phyloP scores from a whole-genome alignment of 306 rosid genomes.

The Glycyrrhiza uralensis region DNA sequence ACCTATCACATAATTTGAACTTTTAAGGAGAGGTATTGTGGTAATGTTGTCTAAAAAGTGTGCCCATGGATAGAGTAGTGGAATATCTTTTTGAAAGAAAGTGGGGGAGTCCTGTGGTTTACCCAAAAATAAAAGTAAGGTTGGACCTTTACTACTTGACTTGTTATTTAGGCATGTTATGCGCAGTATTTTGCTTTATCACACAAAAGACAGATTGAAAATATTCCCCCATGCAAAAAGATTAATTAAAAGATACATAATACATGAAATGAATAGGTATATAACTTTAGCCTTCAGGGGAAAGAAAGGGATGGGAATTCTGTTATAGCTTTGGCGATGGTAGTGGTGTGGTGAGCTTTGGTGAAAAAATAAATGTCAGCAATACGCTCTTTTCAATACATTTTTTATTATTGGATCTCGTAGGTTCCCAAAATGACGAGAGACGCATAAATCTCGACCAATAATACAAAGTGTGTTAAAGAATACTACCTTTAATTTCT shows the following conservation, averaged over 20 bases:
- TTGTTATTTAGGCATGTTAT: constrained; percentile 18
- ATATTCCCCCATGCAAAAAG: constrained; percentile 36
- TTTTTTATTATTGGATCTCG: too few relatives aligned
- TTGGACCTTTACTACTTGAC: constrained; percentile 11
- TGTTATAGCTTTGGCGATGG: constrained; percentile 5
- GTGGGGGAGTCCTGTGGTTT: constrained; percentile 26
- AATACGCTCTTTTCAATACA: too few relatives aligned
- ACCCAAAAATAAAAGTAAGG: constrained; percentile 28
- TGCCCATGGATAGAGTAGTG: constrained; percentile 22
- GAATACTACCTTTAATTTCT: too few relatives aligned
- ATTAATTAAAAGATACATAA: constrained; percentile 7
- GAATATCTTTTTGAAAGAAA: constrained; percentile 35
- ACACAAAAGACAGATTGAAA: constrained; percentile 35
- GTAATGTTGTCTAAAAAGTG: constrained; percentile 17
- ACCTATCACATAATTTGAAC: background rate
- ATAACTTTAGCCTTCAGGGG: constrained; percentile 29
- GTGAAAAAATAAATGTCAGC: too few relatives aligned
- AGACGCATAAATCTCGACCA: too few relatives aligned
- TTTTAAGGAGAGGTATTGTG: background rate
- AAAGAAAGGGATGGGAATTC: constrained; percentile 15
- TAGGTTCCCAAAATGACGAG: too few relatives aligned
- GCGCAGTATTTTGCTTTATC: constrained; percentile 29
- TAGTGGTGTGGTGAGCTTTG: constrained; percentile 21
- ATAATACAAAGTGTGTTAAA: too few relatives aligned
- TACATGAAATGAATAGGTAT: constrained; percentile 12